Percentiles rank a stretch among this genome's conserved stretches.
Evolutionary conservation across 768 basidiomycete genomes (phyloP).

Genomic region (Mycena belliarum): DNA sequence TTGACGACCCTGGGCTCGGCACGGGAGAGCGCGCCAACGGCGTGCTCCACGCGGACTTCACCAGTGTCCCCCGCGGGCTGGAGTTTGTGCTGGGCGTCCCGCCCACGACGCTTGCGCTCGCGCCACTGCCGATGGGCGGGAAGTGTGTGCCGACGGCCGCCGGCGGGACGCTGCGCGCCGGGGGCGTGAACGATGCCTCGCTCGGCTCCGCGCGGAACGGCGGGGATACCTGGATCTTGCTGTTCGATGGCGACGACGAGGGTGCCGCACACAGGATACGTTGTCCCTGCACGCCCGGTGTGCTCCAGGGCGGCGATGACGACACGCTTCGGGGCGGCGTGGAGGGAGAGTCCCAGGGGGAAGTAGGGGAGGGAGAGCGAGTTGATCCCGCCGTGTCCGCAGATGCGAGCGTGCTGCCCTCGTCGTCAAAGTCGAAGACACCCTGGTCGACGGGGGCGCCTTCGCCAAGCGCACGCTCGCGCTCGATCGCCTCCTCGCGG

Average conservation of each 20-base stretch:
- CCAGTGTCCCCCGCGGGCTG: conserved; percentile 4
- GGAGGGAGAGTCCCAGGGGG: conserved; percentile 22
- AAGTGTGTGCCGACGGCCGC: conserved; percentile 31
- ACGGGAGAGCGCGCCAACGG: conserved; percentile 31
- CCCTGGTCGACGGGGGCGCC: conserved; percentile 44
- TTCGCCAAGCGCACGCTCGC: conserved; percentile 18
- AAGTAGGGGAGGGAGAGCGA: conserved; percentile 23
- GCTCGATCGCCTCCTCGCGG: conserved; percentile 61
- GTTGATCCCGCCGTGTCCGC: conserved; percentile 8
- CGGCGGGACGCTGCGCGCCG: conserved; percentile 31
- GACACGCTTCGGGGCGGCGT: conserved; percentile 24
- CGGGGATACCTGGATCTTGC: conserved; percentile 60
- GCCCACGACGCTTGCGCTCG: too few species aligned
- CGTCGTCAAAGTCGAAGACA: conserved; percentile 57
- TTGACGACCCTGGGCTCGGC: conserved; percentile 8
- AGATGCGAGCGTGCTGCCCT: conserved; percentile 2
- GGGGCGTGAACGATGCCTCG: conserved; percentile 46
- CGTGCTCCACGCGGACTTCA: conserved; percentile 40
- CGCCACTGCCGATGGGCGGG: conserved; percentile 14
- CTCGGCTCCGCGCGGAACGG: conserved; percentile 50
- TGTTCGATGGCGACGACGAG: conserved; percentile 41
- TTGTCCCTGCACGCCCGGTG: conserved; percentile 23
- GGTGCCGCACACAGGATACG: conserved; percentile 29
- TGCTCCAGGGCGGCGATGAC: too few species aligned
- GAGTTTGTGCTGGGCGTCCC: conserved; percentile 7